phyloP scores from a whole-genome alignment of 805 yeast species.

The Tetrapisispora arboricola region DNA sequence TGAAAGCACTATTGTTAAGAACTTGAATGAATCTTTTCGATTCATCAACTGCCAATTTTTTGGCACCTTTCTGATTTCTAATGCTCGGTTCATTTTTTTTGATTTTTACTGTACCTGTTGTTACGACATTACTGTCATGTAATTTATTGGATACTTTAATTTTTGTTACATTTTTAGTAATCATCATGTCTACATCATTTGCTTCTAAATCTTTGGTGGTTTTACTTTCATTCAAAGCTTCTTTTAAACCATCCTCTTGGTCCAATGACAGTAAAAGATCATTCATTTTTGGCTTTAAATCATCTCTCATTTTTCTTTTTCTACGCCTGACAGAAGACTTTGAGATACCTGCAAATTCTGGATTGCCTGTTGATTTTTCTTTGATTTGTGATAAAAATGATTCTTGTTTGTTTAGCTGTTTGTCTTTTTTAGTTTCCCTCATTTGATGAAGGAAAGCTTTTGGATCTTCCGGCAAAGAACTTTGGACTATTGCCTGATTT shows the following conservation, averaged over 20 bases:
- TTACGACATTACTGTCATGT: background rate
- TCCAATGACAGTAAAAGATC: conserved; percentile 49
- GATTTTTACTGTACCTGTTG: conserved; percentile 14
- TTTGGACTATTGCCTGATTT: background rate
- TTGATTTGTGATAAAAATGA: conserved; percentile 24
- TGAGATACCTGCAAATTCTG: conserved; percentile 41
- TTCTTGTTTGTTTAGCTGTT: conserved; percentile 32
- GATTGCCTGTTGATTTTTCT: conserved; percentile 10
- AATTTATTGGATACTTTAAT: conserved; percentile 2
- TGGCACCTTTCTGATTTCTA: conserved; percentile 43
- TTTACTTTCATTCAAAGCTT: conserved; percentile 8
- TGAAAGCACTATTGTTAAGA: conserved; percentile 43
- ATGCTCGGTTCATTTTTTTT: conserved; percentile 43
- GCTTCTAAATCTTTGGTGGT: background rate
- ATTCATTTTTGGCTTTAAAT: conserved; percentile 55
- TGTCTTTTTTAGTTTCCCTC: conserved; percentile 45
- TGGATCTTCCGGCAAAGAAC: conserved; percentile 28
- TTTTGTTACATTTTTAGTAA: conserved; percentile 6
- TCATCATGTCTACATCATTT: conserved; percentile 9
- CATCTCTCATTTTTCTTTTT: conserved; percentile 51
- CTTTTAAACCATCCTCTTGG: conserved; percentile 21
- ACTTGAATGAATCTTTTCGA: conserved; percentile 48
- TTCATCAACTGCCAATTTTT: conserved; percentile 47
- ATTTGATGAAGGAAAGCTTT: conserved; percentile 42
- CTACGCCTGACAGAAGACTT: conserved; percentile 58